A percentile compares a stretch with the other conserved stretches of the same genome.
Evolutionary conservation across 495 filamentous ascomycete species (phyloP).

Genomic region (Penicillium subrubescens): DNA sequence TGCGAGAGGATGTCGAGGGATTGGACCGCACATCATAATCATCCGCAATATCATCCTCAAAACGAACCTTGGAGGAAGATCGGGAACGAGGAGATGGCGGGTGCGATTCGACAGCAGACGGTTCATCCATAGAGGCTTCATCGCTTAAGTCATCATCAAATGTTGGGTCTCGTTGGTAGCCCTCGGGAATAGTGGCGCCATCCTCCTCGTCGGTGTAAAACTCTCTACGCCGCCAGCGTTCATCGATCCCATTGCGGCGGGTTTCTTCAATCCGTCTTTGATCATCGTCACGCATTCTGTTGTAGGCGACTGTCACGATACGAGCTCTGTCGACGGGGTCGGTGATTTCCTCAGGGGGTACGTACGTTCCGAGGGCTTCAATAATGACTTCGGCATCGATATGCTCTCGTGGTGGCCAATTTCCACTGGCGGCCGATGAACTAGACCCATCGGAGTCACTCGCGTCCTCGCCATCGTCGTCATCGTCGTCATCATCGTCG

Average conservation of each 20-base stretch:
- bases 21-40: conserved; percentile 77
- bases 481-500: conserved; percentile 30
- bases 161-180: conserved; percentile 65
- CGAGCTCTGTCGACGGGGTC: conserved; percentile 44
- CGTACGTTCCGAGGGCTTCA: conserved; percentile 39
- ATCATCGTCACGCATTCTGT: conserved; percentile 46
- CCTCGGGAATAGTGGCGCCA: conserved; percentile 63
- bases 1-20: conserved; percentile 76
- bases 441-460: conserved; percentile 30
- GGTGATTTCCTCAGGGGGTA: conserved; percentile 43
- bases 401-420: conserved; percentile 46
- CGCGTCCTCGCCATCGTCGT: conserved; percentile 34
- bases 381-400: conserved; percentile 45
- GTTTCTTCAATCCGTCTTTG: conserved; percentile 40
- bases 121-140: conserved; percentile 38
- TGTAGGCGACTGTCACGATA: conserved; percentile 42
- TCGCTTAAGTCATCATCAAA: conserved; percentile 42
- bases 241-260: conserved; percentile 59
- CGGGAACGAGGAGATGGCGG: conserved; percentile 68
- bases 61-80: conserved; percentile 83
- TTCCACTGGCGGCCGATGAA: conserved; percentile 36
- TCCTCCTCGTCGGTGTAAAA: conserved; percentile 86
- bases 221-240: conserved; percentile 71
- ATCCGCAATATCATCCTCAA: conserved; percentile 68
- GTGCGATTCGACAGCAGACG: conserved; percentile 43